Conservation (phyloP, 345 rosid genomes). For the Lepidium africanum region DNA sequence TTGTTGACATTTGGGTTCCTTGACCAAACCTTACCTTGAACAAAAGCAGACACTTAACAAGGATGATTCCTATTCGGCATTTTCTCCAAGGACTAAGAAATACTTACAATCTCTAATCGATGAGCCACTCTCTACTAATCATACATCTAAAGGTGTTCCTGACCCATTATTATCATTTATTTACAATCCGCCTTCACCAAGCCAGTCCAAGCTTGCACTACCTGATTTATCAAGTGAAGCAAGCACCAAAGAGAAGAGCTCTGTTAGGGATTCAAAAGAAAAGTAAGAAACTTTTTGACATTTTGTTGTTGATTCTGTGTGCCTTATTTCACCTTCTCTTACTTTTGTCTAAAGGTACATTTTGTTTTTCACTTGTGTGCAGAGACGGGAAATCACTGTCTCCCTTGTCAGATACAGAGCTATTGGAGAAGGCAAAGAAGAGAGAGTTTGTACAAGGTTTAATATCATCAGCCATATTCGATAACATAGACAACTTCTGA, state of each 20-base stretch:
- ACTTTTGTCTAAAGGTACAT: not conserved
- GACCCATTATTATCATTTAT: conserved; percentile 59
- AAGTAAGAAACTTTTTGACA: conserved; percentile 30
- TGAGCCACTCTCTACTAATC: conserved; percentile 22
- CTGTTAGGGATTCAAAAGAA: conserved; percentile 20
- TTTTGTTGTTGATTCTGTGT: not conserved
- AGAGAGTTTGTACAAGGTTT: conserved; percentile 56
- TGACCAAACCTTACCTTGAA: conserved; percentile 55
- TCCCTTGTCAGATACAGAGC: conserved; percentile 42
- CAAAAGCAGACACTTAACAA: conserved; percentile 47
- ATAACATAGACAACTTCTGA: conserved; percentile 31
- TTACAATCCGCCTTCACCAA: conserved; percentile 30
- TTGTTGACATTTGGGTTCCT: conserved; percentile 33
- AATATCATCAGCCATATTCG: conserved; percentile 44
- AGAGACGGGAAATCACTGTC: conserved; percentile 6
- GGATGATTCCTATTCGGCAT: conserved; percentile 34
- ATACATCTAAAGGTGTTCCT: conserved; percentile 39
- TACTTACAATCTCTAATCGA: conserved; percentile 37
- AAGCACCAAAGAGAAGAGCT: conserved; percentile 29
- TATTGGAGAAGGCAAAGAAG: conserved; percentile 46
- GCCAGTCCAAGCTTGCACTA: conserved; percentile 28
- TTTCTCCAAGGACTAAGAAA: conserved; percentile 37
- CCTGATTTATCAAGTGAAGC: conserved; percentile 24
- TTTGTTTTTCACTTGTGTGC: not conserved
- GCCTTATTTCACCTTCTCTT: not conserved